Base-by-base conservation (phyloP, 352 stramenopile species). In the Phytophthora chlamydospora region DNA sequence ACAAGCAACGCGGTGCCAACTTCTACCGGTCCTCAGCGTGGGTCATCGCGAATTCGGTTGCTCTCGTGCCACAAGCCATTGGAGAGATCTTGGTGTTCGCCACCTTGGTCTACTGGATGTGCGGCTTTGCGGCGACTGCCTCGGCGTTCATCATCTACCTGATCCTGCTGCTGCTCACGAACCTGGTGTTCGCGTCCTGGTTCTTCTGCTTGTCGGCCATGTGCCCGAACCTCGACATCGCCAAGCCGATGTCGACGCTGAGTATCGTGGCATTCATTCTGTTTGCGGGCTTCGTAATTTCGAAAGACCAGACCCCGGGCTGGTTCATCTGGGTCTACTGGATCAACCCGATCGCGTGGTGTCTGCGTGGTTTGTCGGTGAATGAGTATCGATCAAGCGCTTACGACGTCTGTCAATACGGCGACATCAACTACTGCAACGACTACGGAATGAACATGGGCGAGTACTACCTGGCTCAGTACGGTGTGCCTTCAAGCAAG, bases 91-190 rank as follows among this genome's bases (percentile, higher is more conserved):
- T 91, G 11, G 53, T 89, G 14, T 93, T 96, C 66, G 84, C 72
- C 12, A 78, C 73, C 2, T 49, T 95, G 49, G 52, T 93, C 9
- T 95, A 93, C 46, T 95, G 78, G 69, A 89, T 93, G 69, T 76
- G 85, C 46, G 86, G 84, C 12, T 74, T 78, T 34, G 50, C 42
- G 11, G 10, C 50, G 7, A 51, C 68, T 29, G 73, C 59, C 2
- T 32, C 7, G 6, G 43, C 53, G 2, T 91, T 71, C 57, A 41
- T 83, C 19, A 61, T 79, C 32, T 90, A 80, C 59, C 9, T 73
- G n/a, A 46, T 78, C 35, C 14, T 87, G 32, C 46, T 88, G 9
- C 41, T 85, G 9, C 21, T 82, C 7, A 68, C 66, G 7, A 86
- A 86, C 46, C 9, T 90, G n/a, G 61, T 71, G 13, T 84, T 88